Evolutionary conservation across 73 alveolate species (phyloP).

Genomic region (Tetrahymena borealis): DNA sequence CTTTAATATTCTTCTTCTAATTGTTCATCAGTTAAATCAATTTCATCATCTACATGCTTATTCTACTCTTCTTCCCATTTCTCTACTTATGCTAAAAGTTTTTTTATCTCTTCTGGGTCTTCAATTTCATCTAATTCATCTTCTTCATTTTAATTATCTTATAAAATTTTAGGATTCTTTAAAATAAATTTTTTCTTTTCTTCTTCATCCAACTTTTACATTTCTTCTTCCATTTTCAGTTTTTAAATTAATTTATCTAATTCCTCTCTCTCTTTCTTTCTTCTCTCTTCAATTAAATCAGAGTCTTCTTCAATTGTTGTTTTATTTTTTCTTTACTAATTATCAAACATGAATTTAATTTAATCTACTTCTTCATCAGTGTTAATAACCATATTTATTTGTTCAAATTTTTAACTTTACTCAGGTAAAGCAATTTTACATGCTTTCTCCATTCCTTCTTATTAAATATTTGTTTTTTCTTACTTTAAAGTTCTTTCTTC

Average conservation of each 20-base stretch:
- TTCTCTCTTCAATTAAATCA: neutral
- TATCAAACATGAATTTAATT: neutral
- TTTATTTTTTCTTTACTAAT: neutral
- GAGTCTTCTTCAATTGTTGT: neutral
- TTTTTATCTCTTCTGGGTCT: neutral
- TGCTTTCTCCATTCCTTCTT: neutral
- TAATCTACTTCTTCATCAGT: conserved; percentile 18
- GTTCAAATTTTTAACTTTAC: neutral
- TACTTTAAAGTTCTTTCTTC: neutral
- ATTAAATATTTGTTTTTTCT: neutral
- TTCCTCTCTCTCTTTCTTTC: neutral
- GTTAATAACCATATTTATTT: neutral
- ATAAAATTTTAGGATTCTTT: neutral
- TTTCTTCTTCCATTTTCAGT: neutral
- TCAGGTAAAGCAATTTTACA: no score
- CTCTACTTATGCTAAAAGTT: neutral
- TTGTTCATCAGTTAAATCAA: conserved; percentile 6
- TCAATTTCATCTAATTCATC: neutral
- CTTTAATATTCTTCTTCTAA: conserved; percentile 8
- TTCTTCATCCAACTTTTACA: neutral
- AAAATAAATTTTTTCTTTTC: neutral
- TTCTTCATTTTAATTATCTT: neutral
- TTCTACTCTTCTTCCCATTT: neutral
- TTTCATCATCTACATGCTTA: conserved; percentile 17
- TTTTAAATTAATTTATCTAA: neutral